Percentiles rank a stretch among this genome's conserved stretches.
Evolutionary conservation across 768 basidiomycete genomes (phyloP).

Genomic region (Leccinum variicolor): DNA sequence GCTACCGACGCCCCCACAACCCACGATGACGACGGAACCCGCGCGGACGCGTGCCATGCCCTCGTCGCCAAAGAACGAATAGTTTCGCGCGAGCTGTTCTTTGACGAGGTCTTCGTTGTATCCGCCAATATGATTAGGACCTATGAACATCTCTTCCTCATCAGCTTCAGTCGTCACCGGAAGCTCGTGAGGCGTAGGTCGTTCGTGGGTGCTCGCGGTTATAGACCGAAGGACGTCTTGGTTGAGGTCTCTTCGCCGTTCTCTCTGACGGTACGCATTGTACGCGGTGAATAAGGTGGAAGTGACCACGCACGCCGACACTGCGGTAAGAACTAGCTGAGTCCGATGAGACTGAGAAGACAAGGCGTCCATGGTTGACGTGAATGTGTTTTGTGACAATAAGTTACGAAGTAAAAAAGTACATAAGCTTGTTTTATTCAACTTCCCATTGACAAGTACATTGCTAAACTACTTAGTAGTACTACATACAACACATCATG

Average conservation of each 20-base stretch:
- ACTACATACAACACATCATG: neutral
- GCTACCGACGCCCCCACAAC: constrained; percentile 95
- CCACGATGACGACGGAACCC: constrained; percentile 81
- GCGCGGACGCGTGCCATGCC: constrained; percentile 76
- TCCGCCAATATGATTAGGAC: constrained; percentile 20
- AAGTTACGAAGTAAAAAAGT: neutral
- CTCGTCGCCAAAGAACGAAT: constrained; percentile 90
- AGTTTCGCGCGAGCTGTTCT: constrained; percentile 92
- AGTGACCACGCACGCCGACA: constrained; percentile 61
- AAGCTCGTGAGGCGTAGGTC: neutral
- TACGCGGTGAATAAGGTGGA: constrained; percentile 59
- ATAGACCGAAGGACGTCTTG: constrained; percentile 57
- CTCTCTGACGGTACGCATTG: constrained; percentile 43
- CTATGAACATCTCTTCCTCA: constrained; percentile 16
- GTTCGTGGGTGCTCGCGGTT: constrained; percentile 16
- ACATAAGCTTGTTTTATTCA: neutral
- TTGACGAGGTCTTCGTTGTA: constrained; percentile 80
- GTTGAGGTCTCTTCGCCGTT: constrained; percentile 52
- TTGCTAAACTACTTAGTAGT: neutral
- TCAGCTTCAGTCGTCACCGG: constrained; percentile 4
- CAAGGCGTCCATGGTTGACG: constrained; percentile 20
- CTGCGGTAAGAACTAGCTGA: constrained; percentile 65
- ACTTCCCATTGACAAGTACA: neutral
- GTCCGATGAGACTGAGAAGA: constrained; percentile 49
- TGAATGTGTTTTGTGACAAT: neutral